Conservation (phyloP, 225 moss, liverwort and hornwort genomes). For the Straminergon stramineum region DNA sequence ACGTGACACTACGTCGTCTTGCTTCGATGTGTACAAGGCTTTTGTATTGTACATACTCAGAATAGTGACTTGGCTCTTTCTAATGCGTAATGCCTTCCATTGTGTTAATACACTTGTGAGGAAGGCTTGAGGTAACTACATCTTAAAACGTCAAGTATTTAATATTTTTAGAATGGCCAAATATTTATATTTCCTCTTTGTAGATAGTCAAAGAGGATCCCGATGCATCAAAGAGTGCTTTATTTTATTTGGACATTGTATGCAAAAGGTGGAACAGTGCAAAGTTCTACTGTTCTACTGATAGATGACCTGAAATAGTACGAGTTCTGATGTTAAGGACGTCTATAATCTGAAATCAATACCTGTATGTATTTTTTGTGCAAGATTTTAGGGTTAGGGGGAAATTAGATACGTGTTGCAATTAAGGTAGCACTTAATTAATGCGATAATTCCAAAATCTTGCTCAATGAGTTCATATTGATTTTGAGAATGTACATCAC, state of each 20-base stretch:
- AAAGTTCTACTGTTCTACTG: neutral
- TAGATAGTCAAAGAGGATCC: neutral
- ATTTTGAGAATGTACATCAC: neutral
- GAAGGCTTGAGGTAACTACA: neutral
- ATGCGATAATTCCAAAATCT: neutral
- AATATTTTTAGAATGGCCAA: neutral
- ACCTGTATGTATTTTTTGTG: neutral
- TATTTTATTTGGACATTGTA: neutral
- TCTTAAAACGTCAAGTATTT: neutral
- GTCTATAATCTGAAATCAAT: neutral
- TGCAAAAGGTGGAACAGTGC: neutral
- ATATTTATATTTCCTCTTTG: neutral
- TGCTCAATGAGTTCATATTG: neutral
- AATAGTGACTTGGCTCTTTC: neutral
- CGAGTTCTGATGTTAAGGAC: neutral
- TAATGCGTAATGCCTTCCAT: neutral
- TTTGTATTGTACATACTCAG: neutral
- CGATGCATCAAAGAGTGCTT: neutral
- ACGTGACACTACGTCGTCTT: neutral
- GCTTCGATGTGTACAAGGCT: neutral
- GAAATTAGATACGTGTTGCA: neutral
- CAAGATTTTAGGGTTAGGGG: neutral
- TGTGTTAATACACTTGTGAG: neutral
- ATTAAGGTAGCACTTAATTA: neutral
- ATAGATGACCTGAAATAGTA: neutral